Evolutionary conservation across 352 stramenopile species (phyloP), one percentile per base, ranked within the genome.

Genomic region (Pythium apleroticum): DNA sequence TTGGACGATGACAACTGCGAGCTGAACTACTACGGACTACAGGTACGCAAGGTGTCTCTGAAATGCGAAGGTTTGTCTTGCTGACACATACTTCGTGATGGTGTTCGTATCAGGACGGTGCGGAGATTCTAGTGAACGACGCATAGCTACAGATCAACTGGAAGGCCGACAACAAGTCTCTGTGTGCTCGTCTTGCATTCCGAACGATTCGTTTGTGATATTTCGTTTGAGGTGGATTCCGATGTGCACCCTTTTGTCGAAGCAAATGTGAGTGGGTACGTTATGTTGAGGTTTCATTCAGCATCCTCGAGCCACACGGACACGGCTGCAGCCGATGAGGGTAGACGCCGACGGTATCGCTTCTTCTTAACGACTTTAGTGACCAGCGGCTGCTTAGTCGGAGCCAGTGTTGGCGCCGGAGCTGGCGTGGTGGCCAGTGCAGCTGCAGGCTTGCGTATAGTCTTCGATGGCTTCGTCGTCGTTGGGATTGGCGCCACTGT

Each of bases 1-100:
- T 65, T 93, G 17, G 85, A 93, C 56, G 84, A 91, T 48, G 84
- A 93, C 57, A 81, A 60, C 27, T 73, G 76, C 24, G 84, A 93
- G 63, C 65, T 93, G 2, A 77, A 74, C 43, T 91, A 90, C 74
- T 90, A 84, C 48, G 84, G 84, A 8, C 72, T 93, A 7, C 82
- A 91, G 82, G 82, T 89, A 68, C 20, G 64, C 25, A 24, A 8
- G 6, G 7, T 9, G 25, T n/a, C 8, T n/a, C 19, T 43, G 2
- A 41, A 6, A 17, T 19, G 3, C 35, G 24, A 37, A 24, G 10
- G 17, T 28, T 11, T 41, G 15, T 14, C 30, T 52, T 49, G 3
- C 46, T 61, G 17, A 11, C n/a, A n/a, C n/a, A n/a, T n/a, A n/a
- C n/a, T n/a, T n/a, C 28, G 19, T 52, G 20, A 49, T 24, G 7